phyloP scores from a whole-genome alignment of 148 eudicot species.

The Chenopodium album region DNA sequence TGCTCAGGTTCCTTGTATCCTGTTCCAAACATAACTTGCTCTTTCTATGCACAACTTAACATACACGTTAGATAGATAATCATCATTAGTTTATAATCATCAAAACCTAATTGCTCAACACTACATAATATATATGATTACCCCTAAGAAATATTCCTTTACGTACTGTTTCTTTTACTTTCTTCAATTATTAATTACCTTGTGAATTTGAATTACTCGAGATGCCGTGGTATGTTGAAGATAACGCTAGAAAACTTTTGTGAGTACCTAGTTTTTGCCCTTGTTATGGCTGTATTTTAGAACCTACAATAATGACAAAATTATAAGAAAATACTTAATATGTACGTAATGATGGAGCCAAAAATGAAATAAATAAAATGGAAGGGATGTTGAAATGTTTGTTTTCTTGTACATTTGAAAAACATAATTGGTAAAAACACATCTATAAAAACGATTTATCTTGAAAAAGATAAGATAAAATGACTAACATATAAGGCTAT shows the following conservation, averaged over 20 bases:
- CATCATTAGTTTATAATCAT: too few relatives aligned
- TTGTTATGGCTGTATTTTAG: background rate
- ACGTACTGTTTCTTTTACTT: background rate
- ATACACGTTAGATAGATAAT: too few relatives aligned
- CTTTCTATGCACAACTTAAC: too few relatives aligned
- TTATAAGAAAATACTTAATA: background rate
- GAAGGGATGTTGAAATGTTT: background rate
- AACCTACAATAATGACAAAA: background rate
- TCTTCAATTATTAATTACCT: background rate
- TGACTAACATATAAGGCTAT: too few relatives aligned
- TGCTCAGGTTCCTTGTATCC: too few relatives aligned
- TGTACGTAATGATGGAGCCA: background rate
- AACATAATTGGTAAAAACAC: background rate
- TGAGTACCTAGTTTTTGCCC: background rate
- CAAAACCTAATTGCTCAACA: too few relatives aligned
- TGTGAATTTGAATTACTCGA: background rate
- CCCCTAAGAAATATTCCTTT: background rate
- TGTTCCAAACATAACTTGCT: too few relatives aligned
- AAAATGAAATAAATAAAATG: background rate
- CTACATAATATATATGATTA: background rate
- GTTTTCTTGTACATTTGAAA: background rate
- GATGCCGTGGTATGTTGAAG: background rate
- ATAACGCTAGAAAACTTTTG: background rate
- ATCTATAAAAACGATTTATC: too few relatives aligned
- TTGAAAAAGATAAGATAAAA: too few relatives aligned